Percentiles rank a stretch among this genome's conserved stretches.
phyloP scores from a whole-genome alignment of 1,139 yeast species.

The Scheffersomyces lignicola region DNA sequence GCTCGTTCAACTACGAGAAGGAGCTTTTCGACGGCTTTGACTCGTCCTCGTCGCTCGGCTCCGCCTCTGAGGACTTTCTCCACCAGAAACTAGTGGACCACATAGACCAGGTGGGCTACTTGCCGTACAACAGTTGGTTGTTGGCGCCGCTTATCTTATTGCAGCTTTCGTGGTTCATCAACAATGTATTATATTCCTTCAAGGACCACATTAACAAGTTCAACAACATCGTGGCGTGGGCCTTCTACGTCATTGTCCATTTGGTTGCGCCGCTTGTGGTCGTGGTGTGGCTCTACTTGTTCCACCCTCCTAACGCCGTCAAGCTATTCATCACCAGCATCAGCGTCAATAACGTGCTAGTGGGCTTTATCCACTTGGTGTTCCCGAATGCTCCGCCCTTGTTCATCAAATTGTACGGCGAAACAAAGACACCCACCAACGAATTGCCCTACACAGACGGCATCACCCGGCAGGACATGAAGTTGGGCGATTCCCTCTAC shows the following conservation, averaged over 20 bases:
- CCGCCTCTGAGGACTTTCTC: not conserved
- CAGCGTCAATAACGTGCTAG: conserved; percentile 58
- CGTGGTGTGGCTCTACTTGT: conserved; percentile 59
- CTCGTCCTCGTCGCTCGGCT: not conserved
- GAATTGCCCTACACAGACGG: conserved; percentile 70
- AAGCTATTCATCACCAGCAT: conserved; percentile 50
- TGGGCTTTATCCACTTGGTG: conserved; percentile 58
- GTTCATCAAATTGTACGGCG: conserved; percentile 62
- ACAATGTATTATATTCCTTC: conserved; percentile 40
- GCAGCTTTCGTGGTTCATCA: conserved; percentile 35
- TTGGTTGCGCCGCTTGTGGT: conserved; percentile 60
- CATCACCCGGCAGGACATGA: conserved; percentile 57
- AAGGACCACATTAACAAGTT: conserved; percentile 28
- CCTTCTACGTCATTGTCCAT: conserved; percentile 59
- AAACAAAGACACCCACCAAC: conserved; percentile 53
- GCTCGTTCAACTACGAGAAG: conserved; percentile 1
- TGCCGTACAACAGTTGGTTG: conserved; percentile 8
- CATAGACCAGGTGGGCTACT: not conserved
- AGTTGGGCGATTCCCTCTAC: conserved; percentile 49
- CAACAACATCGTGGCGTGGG: conserved; percentile 59
- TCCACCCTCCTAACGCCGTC: conserved; percentile 61
- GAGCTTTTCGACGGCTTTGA: not conserved
- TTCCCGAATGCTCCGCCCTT: conserved; percentile 74
- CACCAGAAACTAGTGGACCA: not conserved
- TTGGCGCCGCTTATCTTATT: conserved; percentile 27